A percentile compares a stretch with the other conserved stretches of the same genome.
phyloP scores from a whole-genome alignment of 106 monocot genomes.

The Alisma plantagoaquatica region DNA sequence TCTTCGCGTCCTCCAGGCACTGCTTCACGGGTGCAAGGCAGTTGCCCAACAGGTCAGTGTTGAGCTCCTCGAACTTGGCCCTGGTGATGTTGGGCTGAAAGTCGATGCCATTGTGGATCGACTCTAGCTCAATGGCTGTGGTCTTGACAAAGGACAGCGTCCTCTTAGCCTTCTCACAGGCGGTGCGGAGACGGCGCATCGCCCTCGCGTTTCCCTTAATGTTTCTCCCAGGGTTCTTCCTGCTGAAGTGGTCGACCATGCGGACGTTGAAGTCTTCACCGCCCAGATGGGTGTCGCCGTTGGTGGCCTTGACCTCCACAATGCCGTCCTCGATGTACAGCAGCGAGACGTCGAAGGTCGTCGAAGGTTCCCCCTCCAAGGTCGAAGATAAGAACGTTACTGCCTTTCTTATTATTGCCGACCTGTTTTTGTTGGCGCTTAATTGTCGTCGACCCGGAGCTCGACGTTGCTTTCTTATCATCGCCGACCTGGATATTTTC shows the following conservation, averaged over 20 bases:
- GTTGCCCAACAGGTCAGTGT: slow-evolving; percentile 38
- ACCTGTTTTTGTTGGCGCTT: too few relatives aligned
- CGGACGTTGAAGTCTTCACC: slow-evolving; percentile 17
- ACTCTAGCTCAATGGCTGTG: slow-evolving; percentile 13
- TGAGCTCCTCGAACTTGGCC: slow-evolving; percentile 16
- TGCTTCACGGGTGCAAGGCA: slow-evolving; percentile 55
- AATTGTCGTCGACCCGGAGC: too few relatives aligned
- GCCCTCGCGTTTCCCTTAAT: slow-evolving; percentile 7
- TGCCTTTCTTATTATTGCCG: too few relatives aligned
- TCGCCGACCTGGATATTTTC: too few relatives aligned
- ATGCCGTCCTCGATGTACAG: slow-evolving; percentile 13
- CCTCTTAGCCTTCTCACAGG: slow-evolving; percentile 21
- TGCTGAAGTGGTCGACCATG: slow-evolving; percentile 10
- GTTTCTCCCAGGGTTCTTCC: slow-evolving; percentile 16
- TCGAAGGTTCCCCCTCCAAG: slow-evolving; percentile 1
- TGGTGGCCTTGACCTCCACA: slow-evolving; percentile 17
- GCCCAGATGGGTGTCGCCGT: slow-evolving; percentile 16
- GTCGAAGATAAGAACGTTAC: slow-evolving; percentile 19
- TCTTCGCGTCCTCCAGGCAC: slow-evolving; percentile 41
- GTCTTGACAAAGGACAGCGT: slow-evolving; percentile 9
- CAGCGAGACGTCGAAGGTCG: slow-evolving; percentile 14
- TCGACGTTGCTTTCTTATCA: slow-evolving; percentile 8
- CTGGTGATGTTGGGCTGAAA: slow-evolving; percentile 13
- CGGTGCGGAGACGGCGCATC: slow-evolving; percentile 2
- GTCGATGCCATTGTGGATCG: slow-evolving; percentile 15